Evolutionary conservation across 257 asterid species (phyloP), one percentile per base, ranked within the genome.

Genomic region (Gardenia jasminoides): DNA sequence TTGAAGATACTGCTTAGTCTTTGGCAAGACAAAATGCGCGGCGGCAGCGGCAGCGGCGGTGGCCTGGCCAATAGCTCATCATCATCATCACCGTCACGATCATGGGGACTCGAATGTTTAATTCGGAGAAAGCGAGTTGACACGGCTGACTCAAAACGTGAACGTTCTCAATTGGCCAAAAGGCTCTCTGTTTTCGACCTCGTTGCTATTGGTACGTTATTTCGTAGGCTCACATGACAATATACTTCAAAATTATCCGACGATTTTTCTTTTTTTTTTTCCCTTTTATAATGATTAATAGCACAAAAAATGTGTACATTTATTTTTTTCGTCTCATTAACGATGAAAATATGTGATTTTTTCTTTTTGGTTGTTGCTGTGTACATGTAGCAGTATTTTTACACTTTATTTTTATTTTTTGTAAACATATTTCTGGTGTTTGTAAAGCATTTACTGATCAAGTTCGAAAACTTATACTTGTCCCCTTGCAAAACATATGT

Each of bases 61-160:
- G 41, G 41, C 4, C 4, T 36, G 33, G 16, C 56, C 69, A n/a
- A 6, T 11, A 61, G 16, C 70, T 12, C 70, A 7, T 46, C 70
- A 65, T 65, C 70, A 65, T 26, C 70, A 19, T 2, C 28, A 1
- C 50, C 66, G 10, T 70, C 80, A 50, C 30, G 74, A 76, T 20
- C 65, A 5, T 82, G 91, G 81, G 91, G 88, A 77, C 82, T 92
- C 81, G 84, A 82, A 83, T 77, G 89, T 70, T 84, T 93, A 65
- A 85, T 88, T 76, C 88, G 98, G 89, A 92, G 98, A 82, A 93
- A 93, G 79, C 93, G 83, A 84, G 97, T 89, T 79, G 96, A 94
- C 83, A 90, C 93, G 73, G 75, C 67, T 44, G 68, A 58, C 17
- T 3, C 30, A 6, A 88, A 83, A 75, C 86, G 85, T 67, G 88